Evolutionary conservation across 2,329 filamentous ascomycete genomes (phyloP).

Genomic region (Graphilbum fragrans): DNA sequence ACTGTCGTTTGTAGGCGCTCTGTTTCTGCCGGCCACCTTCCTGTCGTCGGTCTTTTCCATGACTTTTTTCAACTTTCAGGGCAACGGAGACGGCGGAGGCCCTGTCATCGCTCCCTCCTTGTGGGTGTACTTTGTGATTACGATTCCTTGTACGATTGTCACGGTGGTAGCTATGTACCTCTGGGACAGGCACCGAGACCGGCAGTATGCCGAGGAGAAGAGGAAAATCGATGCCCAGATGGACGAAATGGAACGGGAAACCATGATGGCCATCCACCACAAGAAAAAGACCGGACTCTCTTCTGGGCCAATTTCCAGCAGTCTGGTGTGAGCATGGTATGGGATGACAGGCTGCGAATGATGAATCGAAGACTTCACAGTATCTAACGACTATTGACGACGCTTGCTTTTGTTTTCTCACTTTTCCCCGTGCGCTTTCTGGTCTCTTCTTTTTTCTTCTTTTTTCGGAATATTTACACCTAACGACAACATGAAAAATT

Average conservation of each 20-base stretch:
- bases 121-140: conserved; percentile 53
- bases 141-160: conserved; percentile 41
- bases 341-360: no score
- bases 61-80: conserved; percentile 53
- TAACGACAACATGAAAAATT: no score
- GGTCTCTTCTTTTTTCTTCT: no score
- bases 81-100: conserved; percentile 19
- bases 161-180: conserved; percentile 44
- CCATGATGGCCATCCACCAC: conserved; percentile 36
- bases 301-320: no score
- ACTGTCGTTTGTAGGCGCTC: conserved; percentile 48
- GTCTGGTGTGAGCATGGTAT: no score
- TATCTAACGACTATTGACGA: no score
- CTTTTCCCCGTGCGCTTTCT: no score
- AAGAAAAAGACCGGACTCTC: conserved; percentile 40
- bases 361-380: no score
- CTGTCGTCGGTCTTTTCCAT: conserved; percentile 53
- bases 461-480: no score
- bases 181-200: conserved; percentile 39
- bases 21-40: conserved; percentile 52
- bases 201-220: conserved; percentile 35
- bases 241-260: conserved; percentile 44
- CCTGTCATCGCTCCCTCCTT: conserved; percentile 34
- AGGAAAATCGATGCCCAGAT: conserved; percentile 40
- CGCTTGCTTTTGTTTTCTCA: no score